A percentile compares a stretch with the other conserved stretches of the same genome.
Conservation (phyloP, 495 filamentous ascomycete species). For the Penicillium waksmanii region DNA sequence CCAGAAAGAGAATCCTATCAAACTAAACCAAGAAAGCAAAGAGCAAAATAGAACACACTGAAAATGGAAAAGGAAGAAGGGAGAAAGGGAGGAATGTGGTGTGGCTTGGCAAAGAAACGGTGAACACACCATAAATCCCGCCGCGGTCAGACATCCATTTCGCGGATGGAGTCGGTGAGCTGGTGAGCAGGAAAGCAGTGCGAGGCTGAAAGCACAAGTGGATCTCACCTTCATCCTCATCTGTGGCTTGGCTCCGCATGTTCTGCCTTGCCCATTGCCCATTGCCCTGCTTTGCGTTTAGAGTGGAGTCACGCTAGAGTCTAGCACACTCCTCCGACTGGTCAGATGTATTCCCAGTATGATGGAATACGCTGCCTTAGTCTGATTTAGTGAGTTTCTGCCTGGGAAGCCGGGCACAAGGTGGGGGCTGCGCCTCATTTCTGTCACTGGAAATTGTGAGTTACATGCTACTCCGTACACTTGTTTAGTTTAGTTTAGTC, state of each 20-base stretch:
- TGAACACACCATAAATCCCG: too few relatives aligned
- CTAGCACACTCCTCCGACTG: neutral
- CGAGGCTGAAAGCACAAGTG: conserved; percentile 1
- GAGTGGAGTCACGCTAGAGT: too few relatives aligned
- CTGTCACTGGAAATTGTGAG: too few relatives aligned
- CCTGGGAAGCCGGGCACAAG: neutral
- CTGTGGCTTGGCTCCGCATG: neutral
- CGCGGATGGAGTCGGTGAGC: neutral
- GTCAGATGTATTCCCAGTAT: neutral
- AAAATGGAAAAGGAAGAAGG: too few relatives aligned
- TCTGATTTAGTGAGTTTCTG: conserved; percentile 2
- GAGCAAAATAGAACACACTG: too few relatives aligned
- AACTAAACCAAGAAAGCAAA: too few relatives aligned
- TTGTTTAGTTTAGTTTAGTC: too few relatives aligned
- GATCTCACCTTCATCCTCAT: neutral
- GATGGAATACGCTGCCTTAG: neutral
- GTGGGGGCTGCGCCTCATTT: neutral
- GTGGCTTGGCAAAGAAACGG: too few relatives aligned
- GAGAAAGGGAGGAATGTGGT: too few relatives aligned
- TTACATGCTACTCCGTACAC: too few relatives aligned
- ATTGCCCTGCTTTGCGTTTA: neutral
- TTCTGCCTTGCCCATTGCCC: neutral
- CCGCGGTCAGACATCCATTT: neutral
- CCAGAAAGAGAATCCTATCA: too few relatives aligned
- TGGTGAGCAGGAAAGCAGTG: neutral